A percentile compares a stretch with the other conserved stretches of the same genome.
Conservation (phyloP, 1,139 yeast species). For the Blastobotrys proliferans region DNA sequence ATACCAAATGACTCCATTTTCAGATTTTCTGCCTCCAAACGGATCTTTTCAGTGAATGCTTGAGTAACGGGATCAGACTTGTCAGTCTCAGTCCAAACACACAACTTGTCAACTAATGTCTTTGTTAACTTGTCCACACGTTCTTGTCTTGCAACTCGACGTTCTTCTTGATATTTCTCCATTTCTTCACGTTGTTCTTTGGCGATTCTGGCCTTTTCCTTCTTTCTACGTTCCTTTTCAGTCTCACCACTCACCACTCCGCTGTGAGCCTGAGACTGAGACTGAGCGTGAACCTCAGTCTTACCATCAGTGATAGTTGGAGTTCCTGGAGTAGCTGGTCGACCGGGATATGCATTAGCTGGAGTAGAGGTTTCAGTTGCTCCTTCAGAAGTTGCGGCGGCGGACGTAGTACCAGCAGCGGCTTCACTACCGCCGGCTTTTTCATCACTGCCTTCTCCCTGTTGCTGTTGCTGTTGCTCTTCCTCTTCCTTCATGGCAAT, state of each 20-base stretch:
- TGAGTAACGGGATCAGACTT: slow-evolving; percentile 62
- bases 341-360: background rate
- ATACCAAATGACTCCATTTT: slow-evolving; percentile 94
- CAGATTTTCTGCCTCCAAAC: slow-evolving; percentile 78
- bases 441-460: slow-evolving; percentile 30
- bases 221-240: slow-evolving; percentile 27
- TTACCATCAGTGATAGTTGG: slow-evolving; percentile 12
- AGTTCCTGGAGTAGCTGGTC: too few species aligned
- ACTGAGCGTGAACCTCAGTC: background rate
- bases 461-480: too few species aligned
- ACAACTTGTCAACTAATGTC: slow-evolving; percentile 60
- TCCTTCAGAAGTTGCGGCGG: background rate
- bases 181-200: slow-evolving; percentile 57
- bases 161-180: slow-evolving; percentile 77
- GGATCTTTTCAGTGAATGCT: slow-evolving; percentile 67
- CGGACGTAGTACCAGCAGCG: background rate
- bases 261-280: background rate
- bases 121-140: slow-evolving; percentile 62
- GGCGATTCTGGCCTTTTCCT: slow-evolving; percentile 28
- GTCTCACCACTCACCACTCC: slow-evolving; percentile 21
- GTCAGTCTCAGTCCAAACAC: slow-evolving; percentile 81
- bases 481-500: slow-evolving; percentile 73
- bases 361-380: background rate
- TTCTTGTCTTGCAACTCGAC: slow-evolving; percentile 64
- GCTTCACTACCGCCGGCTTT: background rate